Conservation (phyloP, 2,329 filamentous ascomycete genomes). For the Malbranchea cinnamomea region DNA sequence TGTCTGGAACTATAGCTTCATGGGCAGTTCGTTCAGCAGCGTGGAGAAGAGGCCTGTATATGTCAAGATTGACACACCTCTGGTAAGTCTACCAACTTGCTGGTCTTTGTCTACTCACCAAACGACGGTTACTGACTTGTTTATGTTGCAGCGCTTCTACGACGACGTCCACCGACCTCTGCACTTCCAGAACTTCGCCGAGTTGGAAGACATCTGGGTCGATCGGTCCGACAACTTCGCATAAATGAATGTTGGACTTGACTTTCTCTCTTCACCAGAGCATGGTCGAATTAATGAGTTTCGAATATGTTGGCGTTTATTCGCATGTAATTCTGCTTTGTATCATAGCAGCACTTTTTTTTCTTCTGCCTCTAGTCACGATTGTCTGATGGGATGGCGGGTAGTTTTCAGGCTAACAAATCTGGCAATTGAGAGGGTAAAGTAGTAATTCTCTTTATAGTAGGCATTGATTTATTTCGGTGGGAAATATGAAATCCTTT, state of each 20-base stretch:
- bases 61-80: slow-evolving; percentile 85
- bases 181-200: slow-evolving; percentile 95
- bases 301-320: too few relatives aligned
- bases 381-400: too few relatives aligned
- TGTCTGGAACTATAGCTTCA: slow-evolving; percentile 96
- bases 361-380: too few relatives aligned
- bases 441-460: too few relatives aligned
- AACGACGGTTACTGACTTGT: slow-evolving; percentile 9
- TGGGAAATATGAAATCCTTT: too few relatives aligned
- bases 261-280: slow-evolving; percentile 7
- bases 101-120: not conserved
- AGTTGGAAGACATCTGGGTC: slow-evolving; percentile 93
- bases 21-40: slow-evolving; percentile 74
- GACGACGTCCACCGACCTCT: slow-evolving; percentile 80
- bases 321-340: too few relatives aligned
- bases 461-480: too few relatives aligned
- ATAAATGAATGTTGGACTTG: slow-evolving; percentile 32
- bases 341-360: slow-evolving; percentile 9
- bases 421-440: too few relatives aligned
- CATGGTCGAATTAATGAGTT: too few relatives aligned
- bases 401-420: too few relatives aligned
- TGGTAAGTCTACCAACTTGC: slow-evolving; percentile 17
- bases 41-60: slow-evolving; percentile 84
- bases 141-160: slow-evolving; percentile 52
- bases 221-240: slow-evolving; percentile 89